phyloP scores from a whole-genome alignment of 495 filamentous ascomycete species.

The Tetracladium setigerum region DNA sequence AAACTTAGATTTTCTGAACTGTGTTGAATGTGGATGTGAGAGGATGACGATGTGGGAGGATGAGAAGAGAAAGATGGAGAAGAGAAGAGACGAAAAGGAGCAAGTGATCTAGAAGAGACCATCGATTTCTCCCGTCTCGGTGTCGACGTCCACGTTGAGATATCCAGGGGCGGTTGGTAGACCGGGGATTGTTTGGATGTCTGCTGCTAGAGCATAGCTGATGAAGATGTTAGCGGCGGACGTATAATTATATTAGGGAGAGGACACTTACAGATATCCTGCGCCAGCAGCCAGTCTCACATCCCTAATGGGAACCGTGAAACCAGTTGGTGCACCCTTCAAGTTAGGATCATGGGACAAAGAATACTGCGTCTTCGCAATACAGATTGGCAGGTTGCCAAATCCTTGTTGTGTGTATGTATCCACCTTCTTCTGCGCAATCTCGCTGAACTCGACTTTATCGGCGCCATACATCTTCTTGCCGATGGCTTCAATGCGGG shows the following conservation, averaged over 20 bases:
- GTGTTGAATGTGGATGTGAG: too few relatives aligned
- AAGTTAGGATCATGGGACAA: constrained; percentile 88
- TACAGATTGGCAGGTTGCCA: constrained; percentile 85
- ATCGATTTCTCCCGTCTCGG: constrained; percentile 91
- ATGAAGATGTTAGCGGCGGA: constrained; percentile 12
- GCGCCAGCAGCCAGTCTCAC: constrained; percentile 90
- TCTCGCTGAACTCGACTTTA: constrained; percentile 86
- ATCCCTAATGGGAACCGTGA: constrained; percentile 91
- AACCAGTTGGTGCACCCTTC: constrained; percentile 94
- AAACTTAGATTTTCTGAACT: too few relatives aligned
- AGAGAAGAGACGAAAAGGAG: not conserved
- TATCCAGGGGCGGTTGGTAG: constrained; percentile 94
- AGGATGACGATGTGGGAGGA: too few relatives aligned
- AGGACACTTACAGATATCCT: constrained; percentile 62
- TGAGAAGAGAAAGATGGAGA: not conserved
- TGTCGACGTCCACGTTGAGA: constrained; percentile 89
- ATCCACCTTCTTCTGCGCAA: constrained; percentile 92
- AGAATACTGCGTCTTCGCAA: constrained; percentile 97
- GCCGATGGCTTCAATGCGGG: constrained; percentile 87
- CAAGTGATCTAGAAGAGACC: constrained; percentile 70
- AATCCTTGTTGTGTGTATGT: constrained; percentile 90
- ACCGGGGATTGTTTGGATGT: constrained; percentile 97
- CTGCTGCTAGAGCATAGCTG: constrained; percentile 87
- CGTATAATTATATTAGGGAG: not conserved
- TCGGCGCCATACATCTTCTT: constrained; percentile 90